Conservation (phyloP, 495 filamentous ascomycete genomes). For the Lasiosphaeris hirsuta region DNA sequence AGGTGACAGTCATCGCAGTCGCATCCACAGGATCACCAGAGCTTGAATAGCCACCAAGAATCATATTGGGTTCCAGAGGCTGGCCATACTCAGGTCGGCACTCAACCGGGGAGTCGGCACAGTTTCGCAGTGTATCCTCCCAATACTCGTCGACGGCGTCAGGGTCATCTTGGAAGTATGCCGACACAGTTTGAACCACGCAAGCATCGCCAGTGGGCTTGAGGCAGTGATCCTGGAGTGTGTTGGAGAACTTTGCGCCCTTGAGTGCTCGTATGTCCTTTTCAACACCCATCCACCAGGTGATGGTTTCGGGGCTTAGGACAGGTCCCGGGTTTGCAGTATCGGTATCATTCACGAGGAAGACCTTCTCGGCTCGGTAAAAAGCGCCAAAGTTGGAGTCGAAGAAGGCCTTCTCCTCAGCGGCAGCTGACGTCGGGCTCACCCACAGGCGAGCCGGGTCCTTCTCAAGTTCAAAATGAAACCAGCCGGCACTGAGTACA, state of each 20-base stretch:
- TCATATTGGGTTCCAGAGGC: constrained; percentile 77
- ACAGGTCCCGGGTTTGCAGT: constrained; percentile 65
- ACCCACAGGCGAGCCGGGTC: constrained; percentile 94
- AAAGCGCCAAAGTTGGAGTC: constrained; percentile 95
- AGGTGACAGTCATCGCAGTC: constrained; percentile 79
- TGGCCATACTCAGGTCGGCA: constrained; percentile 87
- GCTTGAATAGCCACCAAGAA: constrained; percentile 75
- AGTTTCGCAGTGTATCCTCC: constrained; percentile 63
- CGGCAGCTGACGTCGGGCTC: constrained; percentile 83
- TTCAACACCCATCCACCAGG: constrained; percentile 95
- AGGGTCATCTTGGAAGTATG: constrained; percentile 72
- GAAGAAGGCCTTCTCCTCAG: constrained; percentile 90
- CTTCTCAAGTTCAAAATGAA: constrained; percentile 78
- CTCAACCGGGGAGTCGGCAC: constrained; percentile 70
- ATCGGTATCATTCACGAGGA: constrained; percentile 83
- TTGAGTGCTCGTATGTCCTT: constrained; percentile 64
- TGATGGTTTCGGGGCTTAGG: constrained; percentile 78
- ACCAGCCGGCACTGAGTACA: constrained; percentile 80
- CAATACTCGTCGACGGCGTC: constrained; percentile 61
- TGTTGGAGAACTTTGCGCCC: constrained; percentile 58
- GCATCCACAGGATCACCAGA: constrained; percentile 67
- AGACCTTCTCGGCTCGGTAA: constrained; percentile 88
- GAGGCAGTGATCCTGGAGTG: constrained; percentile 83
- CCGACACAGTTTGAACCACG: constrained; percentile 85
- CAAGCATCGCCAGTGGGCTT: constrained; percentile 87